Conservation (phyloP, 352 stramenopile genomes). For the Phytophthora agathidicida region DNA sequence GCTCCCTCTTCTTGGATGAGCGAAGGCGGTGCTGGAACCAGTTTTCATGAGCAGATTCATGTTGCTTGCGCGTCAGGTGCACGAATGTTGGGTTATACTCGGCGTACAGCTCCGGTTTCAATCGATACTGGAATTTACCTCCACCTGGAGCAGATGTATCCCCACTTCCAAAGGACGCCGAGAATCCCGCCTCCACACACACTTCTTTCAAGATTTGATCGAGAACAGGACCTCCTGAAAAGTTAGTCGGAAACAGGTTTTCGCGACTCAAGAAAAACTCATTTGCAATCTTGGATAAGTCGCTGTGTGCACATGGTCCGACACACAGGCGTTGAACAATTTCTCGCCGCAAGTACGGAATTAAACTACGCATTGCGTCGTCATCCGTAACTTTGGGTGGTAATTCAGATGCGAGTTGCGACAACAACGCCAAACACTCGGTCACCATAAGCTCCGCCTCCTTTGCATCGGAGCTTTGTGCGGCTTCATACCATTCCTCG, state of each 20-base stretch:
- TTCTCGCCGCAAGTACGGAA: conserved; percentile 74
- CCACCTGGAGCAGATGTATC: conserved; percentile 33
- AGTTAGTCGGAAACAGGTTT: conserved; percentile 73
- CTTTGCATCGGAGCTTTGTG: conserved; percentile 47
- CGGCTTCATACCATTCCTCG: conserved; percentile 58
- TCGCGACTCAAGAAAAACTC: conserved; percentile 84
- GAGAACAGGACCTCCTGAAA: conserved; percentile 68
- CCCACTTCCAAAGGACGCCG: conserved; percentile 30
- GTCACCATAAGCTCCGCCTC: conserved; percentile 79
- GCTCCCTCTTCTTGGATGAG: conserved; percentile 69
- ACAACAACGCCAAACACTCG: conserved; percentile 79
- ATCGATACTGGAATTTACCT: conserved; percentile 81
- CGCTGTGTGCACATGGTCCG: conserved; percentile 80
- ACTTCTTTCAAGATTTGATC: conserved; percentile 86
- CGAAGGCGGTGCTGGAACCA: conserved; percentile 83
- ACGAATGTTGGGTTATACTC: conserved; percentile 89
- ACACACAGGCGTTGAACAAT: conserved; percentile 86
- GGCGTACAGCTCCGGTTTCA: conserved; percentile 82
- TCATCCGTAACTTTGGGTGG: conserved; percentile 59
- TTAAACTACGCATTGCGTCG: conserved; percentile 61
- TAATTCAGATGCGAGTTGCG: conserved; percentile 79
- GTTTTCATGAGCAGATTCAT: conserved; percentile 88
- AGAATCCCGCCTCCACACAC: conserved; percentile 43
- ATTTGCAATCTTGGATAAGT: conserved; percentile 84
- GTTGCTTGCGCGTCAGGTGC: conserved; percentile 87